Conservation (phyloP, 306 rosid species). For the Quercus variabilis region DNA sequence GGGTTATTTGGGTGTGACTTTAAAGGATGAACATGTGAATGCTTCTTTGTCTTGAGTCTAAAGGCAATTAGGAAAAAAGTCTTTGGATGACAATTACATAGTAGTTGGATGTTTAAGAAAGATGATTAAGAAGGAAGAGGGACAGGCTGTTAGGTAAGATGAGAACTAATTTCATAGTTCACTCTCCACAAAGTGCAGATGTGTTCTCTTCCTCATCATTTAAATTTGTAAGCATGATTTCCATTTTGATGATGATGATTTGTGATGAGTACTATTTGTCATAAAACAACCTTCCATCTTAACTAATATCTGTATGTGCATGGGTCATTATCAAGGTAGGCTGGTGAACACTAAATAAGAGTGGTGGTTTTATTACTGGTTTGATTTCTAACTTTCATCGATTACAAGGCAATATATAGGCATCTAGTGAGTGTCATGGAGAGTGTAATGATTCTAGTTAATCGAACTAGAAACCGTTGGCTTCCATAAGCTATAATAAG, state of each 20-base stretch:
- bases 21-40: constrained; percentile 19
- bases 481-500: background rate
- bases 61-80: constrained; percentile 19
- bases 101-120: constrained; percentile 22
- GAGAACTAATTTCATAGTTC: background rate
- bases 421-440: background rate
- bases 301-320: background rate
- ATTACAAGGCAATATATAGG: background rate
- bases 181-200: background rate
- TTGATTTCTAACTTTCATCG: constrained; percentile 2
- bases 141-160: background rate
- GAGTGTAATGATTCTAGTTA: background rate
- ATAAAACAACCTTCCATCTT: background rate
- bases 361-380: background rate
- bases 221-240: background rate
- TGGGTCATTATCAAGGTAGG: constrained; percentile 15
- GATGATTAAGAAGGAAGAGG: background rate
- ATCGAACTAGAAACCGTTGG: background rate
- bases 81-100: background rate
- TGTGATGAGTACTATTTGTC: background rate
- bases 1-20: constrained; percentile 21
- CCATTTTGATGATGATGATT: constrained; percentile 18
- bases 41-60: constrained; percentile 11
- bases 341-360: background rate
- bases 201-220: background rate